Evolutionary conservation across 768 basidiomycete genomes (phyloP).

Genomic region (Russula sp.): DNA sequence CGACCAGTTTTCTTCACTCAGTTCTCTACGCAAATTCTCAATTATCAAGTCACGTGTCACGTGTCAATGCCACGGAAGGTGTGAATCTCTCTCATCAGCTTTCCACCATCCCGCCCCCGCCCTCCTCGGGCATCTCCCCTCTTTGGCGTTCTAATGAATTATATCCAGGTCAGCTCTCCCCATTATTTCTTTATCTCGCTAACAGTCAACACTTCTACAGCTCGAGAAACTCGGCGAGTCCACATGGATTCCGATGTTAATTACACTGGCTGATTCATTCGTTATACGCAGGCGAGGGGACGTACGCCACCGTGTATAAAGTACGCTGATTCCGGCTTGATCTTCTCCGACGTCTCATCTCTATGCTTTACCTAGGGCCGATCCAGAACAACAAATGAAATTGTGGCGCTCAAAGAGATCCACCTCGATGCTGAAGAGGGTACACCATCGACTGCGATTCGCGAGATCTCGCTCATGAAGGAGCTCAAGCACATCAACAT

Average conservation of each 20-base stretch:
- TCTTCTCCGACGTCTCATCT: constrained; percentile 15
- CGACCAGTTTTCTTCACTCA: not conserved
- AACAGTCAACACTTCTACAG: constrained; percentile 39
- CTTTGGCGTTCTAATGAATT: constrained; percentile 44
- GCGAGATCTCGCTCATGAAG: constrained; percentile 99
- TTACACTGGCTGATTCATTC: constrained; percentile 2
- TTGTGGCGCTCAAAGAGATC: constrained; percentile 98
- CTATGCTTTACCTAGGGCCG: constrained; percentile 59
- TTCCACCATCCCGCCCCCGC: not conserved
- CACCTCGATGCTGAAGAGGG: constrained; percentile 99
- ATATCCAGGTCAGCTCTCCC: constrained; percentile 49
- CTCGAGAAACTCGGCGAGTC: constrained; percentile 80
- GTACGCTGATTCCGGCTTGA: constrained; percentile 40
- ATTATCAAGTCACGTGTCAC: constrained; percentile 16
- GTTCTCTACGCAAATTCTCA: no score
- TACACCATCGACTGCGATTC: constrained; percentile 96
- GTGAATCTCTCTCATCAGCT: not conserved
- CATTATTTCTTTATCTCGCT: not conserved
- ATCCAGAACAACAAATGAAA: constrained; percentile 96
- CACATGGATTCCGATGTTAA: not conserved
- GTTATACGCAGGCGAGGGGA: constrained; percentile 66
- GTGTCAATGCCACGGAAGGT: no score
- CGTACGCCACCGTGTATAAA: constrained; percentile 98
- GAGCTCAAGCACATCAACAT: constrained; percentile 99
- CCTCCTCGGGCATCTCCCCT: not conserved